Base-by-base conservation (phyloP, 2,329 filamentous ascomycete species). In the Fusarium drepaniforme region DNA sequence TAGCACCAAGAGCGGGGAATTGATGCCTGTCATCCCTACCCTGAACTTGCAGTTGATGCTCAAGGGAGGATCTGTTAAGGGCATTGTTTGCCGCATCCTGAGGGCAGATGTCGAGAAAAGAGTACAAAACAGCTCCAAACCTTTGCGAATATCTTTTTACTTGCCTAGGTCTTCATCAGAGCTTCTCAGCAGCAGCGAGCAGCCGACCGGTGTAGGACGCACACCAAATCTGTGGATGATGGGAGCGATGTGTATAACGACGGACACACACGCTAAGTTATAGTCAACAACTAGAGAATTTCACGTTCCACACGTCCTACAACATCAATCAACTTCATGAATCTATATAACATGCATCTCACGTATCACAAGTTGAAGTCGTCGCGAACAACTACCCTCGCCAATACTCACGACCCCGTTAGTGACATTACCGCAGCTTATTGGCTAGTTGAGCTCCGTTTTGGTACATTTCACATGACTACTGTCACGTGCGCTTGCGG, bases 321-420 rank as follows among this genome's bases (percentile, higher is more conserved):
- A 56, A 33, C 18, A 4, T 56, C 49, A 56, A 56, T 56, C 15
- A 56, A 33, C 18, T 11, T 33, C 18, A 15, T 30, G 11, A 56
- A 56, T 13, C 28, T 56, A 56, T 56, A 56, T 56, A 56, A 56
- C 12, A 33, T 33, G 18, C 28, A 56, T 56, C 49, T 15, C 18
- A 33, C 18, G 49, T 56, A 33, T 33, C 28, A 33, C 28, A 56
- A 49, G 33, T 38, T 35, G 21, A 58, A 58, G 53, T 8, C 33
- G 53, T 58, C 33, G 8, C 53, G 13, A 38, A 58, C 53, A 58
- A 38, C 33, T 18, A 11, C 33, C 49, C 42, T 15, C 13, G 18
- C 28, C 28, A n/a, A 56, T n/a, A 56, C 35, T 59, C 23, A 59
- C 35, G 57, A 40, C 37, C 57, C 57, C 57, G 57, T 59, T 59